Evolutionary conservation across 371 early-diverging fungal genomes (phyloP), one percentile per base, ranked within the genome.

Genomic region (Rhizopus delemar): DNA sequence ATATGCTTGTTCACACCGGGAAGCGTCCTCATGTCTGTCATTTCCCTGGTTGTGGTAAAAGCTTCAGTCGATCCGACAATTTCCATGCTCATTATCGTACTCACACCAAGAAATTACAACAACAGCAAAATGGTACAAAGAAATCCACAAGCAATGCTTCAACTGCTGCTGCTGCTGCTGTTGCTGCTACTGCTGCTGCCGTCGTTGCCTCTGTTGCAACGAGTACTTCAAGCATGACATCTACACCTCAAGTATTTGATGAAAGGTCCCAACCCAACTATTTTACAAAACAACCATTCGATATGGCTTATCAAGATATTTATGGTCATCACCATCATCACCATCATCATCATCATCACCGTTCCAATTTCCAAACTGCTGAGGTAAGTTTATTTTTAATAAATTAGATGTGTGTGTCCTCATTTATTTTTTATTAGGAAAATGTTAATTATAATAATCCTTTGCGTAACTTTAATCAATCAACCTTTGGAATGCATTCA

Each of bases 51-150:
- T 91, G 92, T 61, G 80, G 83, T 22, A 87, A 88, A 63, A 75
- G 82, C 4, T 91, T 91, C 58, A 85, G 89, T 56, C 83, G 92
- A 32, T 88, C 88, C 7, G 92, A 91, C 62, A 89, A 91, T 64
- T 85, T 82, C 53, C 79, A 82, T 53, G 83, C 86, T 15, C 86
- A 85, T 58, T 72, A 77, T 38, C 70, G 83, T 31, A 83, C 86
- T 5, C 86, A 85, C 43, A 76, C 66, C 28, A 80, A 73, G 46
- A 78, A 78, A 34, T 38, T 63, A 35, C 38, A 45, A 13, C 57
- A 63, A 15, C 33, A 34, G 5, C 35, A 50, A 57, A 12, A 38
- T 11, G 13, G 35, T 35, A 34, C 29, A 15, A 53, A 12, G 31
- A n/a, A 45, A 36, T 41, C 15, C 11, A 15, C 53, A 29, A 9